Percentiles rank a stretch among this genome's conserved stretches.
phyloP scores from a whole-genome alignment of 768 basidiomycete genomes.

The Suillus brevipes region DNA sequence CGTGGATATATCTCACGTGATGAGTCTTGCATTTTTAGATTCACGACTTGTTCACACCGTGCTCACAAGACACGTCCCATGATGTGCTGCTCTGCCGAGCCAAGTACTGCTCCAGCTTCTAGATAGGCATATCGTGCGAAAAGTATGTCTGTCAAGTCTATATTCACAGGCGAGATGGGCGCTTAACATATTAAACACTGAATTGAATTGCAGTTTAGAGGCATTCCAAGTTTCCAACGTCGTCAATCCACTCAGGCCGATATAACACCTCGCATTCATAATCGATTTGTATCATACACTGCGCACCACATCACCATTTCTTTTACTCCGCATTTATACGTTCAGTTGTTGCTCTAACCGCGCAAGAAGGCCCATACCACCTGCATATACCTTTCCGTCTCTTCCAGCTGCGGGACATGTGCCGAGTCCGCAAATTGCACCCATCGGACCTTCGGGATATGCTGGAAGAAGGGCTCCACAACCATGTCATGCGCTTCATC shows the following conservation, averaged over 20 bases:
- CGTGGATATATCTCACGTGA: not conserved
- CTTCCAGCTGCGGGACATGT: conserved; percentile 39
- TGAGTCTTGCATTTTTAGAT: not conserved
- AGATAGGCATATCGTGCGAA: not conserved
- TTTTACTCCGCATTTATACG: not conserved
- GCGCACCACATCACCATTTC: not conserved
- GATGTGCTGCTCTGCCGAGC: not conserved
- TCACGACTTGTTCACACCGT: not conserved
- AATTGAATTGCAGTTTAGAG: not conserved
- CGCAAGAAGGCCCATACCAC: conserved; percentile 33
- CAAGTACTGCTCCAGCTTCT: not conserved
- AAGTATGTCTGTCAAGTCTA: not conserved
- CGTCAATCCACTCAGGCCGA: not conserved
- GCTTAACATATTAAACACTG: not conserved
- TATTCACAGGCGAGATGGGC: not conserved
- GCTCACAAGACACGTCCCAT: not conserved
- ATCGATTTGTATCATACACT: not conserved
- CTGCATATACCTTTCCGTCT: conserved; percentile 36
- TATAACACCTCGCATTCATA: not conserved
- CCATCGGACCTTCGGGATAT: conserved; percentile 37
- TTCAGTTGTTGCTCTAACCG: not conserved
- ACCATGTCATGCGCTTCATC: conserved; percentile 36
- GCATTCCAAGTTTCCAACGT: not conserved
- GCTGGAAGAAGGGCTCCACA: conserved; percentile 35
- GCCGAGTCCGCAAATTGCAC: conserved; percentile 37